These are phyloP conservation scores for Groenewaldozyma tartarivorans DNA, from an alignment of 805 yeast species.

Conservation along the genomic window DNA sequence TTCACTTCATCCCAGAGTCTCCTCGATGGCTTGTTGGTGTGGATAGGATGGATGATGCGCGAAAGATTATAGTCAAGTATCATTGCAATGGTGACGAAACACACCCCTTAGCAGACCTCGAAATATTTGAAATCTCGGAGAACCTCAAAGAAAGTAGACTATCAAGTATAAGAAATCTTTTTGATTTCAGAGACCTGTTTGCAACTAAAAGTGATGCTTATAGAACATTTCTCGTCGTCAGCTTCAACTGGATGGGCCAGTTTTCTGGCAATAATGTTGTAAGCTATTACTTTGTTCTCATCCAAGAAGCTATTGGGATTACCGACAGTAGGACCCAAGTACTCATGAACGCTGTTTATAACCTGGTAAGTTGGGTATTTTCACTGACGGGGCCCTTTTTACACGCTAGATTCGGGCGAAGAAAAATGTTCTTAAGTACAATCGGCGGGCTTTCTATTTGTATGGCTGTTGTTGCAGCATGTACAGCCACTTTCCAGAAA, in stretches of 20 bases:
- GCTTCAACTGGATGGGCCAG: constrained; percentile 47
- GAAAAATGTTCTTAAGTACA: constrained; percentile 21
- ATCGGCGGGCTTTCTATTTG: constrained; percentile 17
- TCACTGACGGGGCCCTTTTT: constrained; percentile 17
- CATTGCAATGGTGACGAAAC: constrained; percentile 23
- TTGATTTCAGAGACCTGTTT: constrained; percentile 42
- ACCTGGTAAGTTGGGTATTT: constrained; percentile 8
- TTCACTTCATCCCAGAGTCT: constrained; percentile 57
- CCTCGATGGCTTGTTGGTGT: constrained; percentile 62
- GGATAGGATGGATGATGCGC: constrained; percentile 48
- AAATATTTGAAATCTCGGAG: constrained; percentile 30
- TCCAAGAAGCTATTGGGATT: constrained; percentile 36
- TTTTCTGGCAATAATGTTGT: constrained; percentile 58
- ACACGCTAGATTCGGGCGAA: constrained; percentile 23
- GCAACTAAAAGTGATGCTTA: constrained; percentile 37
- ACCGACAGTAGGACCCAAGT: constrained; percentile 28
- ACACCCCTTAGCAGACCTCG: constrained; percentile 26
- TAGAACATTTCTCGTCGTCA: constrained; percentile 32
- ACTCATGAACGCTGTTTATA: constrained; percentile 8
- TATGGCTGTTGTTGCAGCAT: constrained; percentile 20
- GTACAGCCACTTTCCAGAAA: constrained; percentile 19
- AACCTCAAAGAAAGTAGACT: constrained; percentile 41
- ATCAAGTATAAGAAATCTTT: constrained; percentile 37
- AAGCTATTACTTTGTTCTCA: constrained; percentile 53
- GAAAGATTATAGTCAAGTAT: constrained; percentile 43